phyloP scores from a whole-genome alignment of 2,329 filamentous ascomycete species.

The Colletotrichum sansevieriae region DNA sequence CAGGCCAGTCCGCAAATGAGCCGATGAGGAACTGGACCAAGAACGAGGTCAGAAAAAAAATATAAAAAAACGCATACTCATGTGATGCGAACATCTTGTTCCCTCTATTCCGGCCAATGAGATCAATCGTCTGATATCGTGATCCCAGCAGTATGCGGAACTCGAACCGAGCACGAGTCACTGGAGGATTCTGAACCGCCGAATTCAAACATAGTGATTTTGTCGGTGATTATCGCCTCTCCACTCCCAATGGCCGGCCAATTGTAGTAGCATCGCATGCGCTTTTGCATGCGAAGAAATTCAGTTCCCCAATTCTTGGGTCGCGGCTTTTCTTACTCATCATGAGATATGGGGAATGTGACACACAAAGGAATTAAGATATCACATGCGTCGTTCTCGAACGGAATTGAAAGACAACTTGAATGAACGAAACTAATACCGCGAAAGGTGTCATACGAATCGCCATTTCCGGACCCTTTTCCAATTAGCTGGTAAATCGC shows the following conservation, averaged over 20 bases:
- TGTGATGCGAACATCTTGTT: conserved; percentile 15
- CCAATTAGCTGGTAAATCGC: too few species aligned
- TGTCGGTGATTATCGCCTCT: conserved; percentile 31
- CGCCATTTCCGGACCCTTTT: too few species aligned
- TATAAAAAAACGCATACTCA: conserved; percentile 15
- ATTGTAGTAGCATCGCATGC: conserved; percentile 9
- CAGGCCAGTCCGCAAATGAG: neutral
- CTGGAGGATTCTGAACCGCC: neutral
- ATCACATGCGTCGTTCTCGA: neutral
- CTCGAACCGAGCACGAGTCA: neutral
- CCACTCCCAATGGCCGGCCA: conserved; percentile 37
- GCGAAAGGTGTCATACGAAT: too few species aligned
- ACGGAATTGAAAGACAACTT: too few species aligned
- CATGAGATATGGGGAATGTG: conserved; percentile 5
- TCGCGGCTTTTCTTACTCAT: conserved; percentile 6
- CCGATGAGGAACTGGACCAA: neutral
- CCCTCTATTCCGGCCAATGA: neutral
- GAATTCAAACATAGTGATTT: conserved; percentile 3
- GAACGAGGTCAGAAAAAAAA: too few species aligned
- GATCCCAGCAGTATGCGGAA: conserved; percentile 17
- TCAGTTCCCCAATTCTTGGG: neutral
- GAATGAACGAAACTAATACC: too few species aligned
- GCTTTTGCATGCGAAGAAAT: neutral
- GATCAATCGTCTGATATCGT: conserved; percentile 30
- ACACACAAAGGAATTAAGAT: neutral